Base-by-base conservation (phyloP, 1,139 yeast species). In the Kazachstania sp. region DNA sequence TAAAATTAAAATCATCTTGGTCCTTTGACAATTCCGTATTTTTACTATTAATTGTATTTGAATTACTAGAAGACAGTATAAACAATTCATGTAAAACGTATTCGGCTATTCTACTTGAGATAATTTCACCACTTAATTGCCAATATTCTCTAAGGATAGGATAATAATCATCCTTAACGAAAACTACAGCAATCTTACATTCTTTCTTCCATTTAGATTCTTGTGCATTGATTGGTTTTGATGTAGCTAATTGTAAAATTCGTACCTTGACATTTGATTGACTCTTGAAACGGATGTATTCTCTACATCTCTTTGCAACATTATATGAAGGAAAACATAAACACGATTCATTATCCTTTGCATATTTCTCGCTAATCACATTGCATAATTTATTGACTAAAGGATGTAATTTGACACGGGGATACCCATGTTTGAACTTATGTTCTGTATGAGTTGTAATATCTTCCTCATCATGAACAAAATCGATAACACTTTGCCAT, bases 81-180 rank as follows among this genome's bases (percentile, higher is more conserved):
- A 66, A 59, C 39, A 85, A 69, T 56, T 80, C 86, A 50, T 77
- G 78, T 49, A 84, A 67, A 39, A 86, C 79, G 59, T 86, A 92
- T 64, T 90, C 97, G 1, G 90, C 97, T 67, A 83, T 71, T 58
- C 97, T 71, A 11, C 95, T 86, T 18, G 96, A 86, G 39, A 92
- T 78, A 12, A 96, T 96, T 65, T 92, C 97, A 31, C 98, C 98
- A 0, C 95, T 73, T 60, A 90, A 97, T 63, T 90, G 97, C 98
- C 98, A 92, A 67, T 86, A 92, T 57, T 79, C 80, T 63, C 87
- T 88, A 32, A 94, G 92, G 5, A 84, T 63, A 1, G 77, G 66
- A 54, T 71, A 79, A 37, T 54, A 59, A 45, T 76, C 78, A 2
- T 68, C 61, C 2, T 73, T 70, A 58, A 83, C 82, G 56, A 92